A percentile compares a stretch with the other conserved stretches of the same genome.
Evolutionary conservation across 768 basidiomycete genomes (phyloP).

Genomic region (Rhizopogon vesiculosus): DNA sequence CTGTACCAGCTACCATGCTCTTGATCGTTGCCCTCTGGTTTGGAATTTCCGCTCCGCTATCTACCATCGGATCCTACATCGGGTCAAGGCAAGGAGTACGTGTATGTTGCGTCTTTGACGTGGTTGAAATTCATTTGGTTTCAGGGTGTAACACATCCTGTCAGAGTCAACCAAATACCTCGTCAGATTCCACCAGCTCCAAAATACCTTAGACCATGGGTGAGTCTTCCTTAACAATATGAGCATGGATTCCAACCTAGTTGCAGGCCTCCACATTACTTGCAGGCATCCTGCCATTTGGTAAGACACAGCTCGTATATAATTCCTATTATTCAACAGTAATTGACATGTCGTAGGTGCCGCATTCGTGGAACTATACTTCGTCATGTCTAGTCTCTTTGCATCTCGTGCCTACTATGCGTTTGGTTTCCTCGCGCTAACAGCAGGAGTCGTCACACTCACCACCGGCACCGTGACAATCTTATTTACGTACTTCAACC

Average conservation of each 20-base stretch:
- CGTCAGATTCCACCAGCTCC: slow-evolving; percentile 91
- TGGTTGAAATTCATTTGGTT: slow-evolving; percentile 4
- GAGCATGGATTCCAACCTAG: slow-evolving; percentile 7
- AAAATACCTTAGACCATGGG: slow-evolving; percentile 81
- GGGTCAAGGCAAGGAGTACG: slow-evolving; percentile 85
- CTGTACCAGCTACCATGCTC: slow-evolving; percentile 66
- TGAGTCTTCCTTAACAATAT: slow-evolving; percentile 27
- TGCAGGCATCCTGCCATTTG: slow-evolving; percentile 91
- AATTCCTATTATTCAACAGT: slow-evolving; percentile 2
- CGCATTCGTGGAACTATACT: slow-evolving; percentile 93
- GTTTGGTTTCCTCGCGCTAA: slow-evolving; percentile 91
- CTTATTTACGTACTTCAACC: slow-evolving; percentile 82
- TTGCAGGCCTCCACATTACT: slow-evolving; percentile 65
- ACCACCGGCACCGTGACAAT: slow-evolving; percentile 92
- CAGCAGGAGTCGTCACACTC: slow-evolving; percentile 74
- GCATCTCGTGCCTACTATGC: slow-evolving; percentile 93
- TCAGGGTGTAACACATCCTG: slow-evolving; percentile 74
- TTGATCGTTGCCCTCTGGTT: slow-evolving; percentile 87
- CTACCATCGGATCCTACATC: slow-evolving; percentile 79
- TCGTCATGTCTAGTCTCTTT: slow-evolving; percentile 86
- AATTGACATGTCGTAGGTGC: slow-evolving; percentile 51
- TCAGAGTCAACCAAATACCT: slow-evolving; percentile 89
- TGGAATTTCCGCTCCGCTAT: slow-evolving; percentile 88
- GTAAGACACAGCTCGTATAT: slow-evolving; percentile 32
- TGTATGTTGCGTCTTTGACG: slow-evolving; percentile 1